Base-by-base conservation (phyloP, 805 yeast genomes). In the Kodamaea nitidulidarum region DNA sequence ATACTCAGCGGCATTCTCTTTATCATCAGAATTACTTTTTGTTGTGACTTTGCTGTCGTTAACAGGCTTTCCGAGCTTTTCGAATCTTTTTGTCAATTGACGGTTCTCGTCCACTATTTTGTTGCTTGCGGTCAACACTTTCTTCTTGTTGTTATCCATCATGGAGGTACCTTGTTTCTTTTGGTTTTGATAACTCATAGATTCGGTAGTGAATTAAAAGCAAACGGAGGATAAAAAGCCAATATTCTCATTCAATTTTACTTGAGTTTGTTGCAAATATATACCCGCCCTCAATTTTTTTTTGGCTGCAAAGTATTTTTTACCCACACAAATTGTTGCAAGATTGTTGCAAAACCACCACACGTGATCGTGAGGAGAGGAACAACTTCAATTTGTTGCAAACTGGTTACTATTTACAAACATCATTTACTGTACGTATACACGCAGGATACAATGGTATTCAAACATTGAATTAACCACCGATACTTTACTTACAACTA, bases 221-320 rank as follows among this genome's bases (percentile, higher is more conserved):
- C 37, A 26, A 31, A 31, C 15, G 21, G 14, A 20, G 25, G 8
- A 15, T 12, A 38, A n/a, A 28, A 18, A 12, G 12, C 27, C 4
- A 21, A 12, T 31, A 15, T 30, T 20, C 18, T 15, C 27, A 10
- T 4, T n/a, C n/a, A 10, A n/a, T 25, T 25, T 25, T 7, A 6
- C 11, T 25, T 10, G 7, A 12, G 16, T 7, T 27, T 27, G 31
- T 14, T 27, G 31, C 31, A 27, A 27, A 5, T 14, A 14, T 12
- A 15, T 27, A 27, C 31, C 16, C 31, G 31, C 31, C 16, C 15
- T 27, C 15, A 27, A 7, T 12, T 12, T 6, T 27, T 15, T 30
- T 30, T 30, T 30, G 32, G 32, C 32, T 30, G 32, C 32, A 30
- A 30, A 30, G 32, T 12, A 30, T 30, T 30, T 30, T 17, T 30